These are phyloP conservation scores for Spinacia oleracea DNA, from an alignment of 179 eudicot species.

Conservation along the genomic window DNA sequence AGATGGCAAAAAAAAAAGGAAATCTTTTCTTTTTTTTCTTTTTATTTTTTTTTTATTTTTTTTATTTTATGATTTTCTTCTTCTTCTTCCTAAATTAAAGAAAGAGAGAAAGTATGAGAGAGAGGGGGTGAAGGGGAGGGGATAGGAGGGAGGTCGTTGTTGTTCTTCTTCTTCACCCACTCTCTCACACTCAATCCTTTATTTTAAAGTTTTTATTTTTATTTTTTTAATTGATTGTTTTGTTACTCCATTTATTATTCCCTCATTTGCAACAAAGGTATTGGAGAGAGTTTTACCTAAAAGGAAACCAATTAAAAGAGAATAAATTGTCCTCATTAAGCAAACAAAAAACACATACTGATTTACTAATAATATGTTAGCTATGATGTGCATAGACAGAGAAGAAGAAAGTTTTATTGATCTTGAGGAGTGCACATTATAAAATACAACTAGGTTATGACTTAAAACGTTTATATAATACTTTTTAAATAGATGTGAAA, in stretches of 20 bases:
- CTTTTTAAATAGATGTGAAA: no score
- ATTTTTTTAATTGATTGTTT: conserved; percentile 10
- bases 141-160: conserved; percentile 52
- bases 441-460: no score
- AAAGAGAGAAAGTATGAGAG: conserved; percentile 16
- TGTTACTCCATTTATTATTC: conserved; percentile 3
- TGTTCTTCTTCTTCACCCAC: conserved; percentile 52
- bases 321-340: no score
- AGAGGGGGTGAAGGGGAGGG: conserved; percentile 7
- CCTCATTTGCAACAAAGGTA: conserved; percentile 19
- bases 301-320: conserved; percentile 6
- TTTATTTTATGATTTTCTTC: conserved; percentile 13
- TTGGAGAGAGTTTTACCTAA: conserved; percentile 26
- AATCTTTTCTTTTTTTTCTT: conserved; percentile 9
- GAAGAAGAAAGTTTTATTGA: no score
- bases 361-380: no score
- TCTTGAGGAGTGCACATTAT: no score
- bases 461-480: no score
- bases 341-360: no score
- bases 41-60: not conserved
- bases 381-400: no score
- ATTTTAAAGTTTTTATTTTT: conserved; percentile 12
- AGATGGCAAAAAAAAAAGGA: not conserved
- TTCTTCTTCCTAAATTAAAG: no score
- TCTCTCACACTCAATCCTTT: conserved; percentile 44